phyloP scores from a whole-genome alignment of 169 alveolate species.

The Plasmodium sp. region DNA sequence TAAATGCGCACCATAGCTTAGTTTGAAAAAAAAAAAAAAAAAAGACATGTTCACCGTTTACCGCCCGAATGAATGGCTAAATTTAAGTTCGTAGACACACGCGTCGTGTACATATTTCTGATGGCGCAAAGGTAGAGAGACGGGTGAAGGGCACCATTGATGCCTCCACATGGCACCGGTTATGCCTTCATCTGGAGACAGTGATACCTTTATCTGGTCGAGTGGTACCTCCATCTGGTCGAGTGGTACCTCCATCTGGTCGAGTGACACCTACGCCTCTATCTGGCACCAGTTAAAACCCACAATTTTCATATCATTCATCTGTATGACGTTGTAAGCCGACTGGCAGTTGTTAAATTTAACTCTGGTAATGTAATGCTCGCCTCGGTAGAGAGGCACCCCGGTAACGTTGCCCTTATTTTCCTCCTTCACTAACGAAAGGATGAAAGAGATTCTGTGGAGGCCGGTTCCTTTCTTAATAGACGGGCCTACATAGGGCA shows the following conservation, averaged over 20 bases:
- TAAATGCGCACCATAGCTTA: background rate
- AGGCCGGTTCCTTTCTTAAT: conserved; percentile 69
- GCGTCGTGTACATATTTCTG: background rate
- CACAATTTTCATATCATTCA: conserved; percentile 62
- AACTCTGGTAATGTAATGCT: conserved; percentile 48
- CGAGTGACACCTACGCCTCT: background rate
- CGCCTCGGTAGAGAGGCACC: conserved; percentile 65
- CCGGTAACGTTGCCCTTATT: conserved; percentile 36
- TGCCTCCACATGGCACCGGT: too few relatives aligned
- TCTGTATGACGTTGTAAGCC: conserved; percentile 31
- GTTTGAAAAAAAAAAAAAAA: too few relatives aligned
- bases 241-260: too few relatives aligned
- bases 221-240: too few relatives aligned
- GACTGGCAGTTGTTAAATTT: conserved; percentile 54
- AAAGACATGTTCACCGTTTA: background rate
- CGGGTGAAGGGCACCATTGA: background rate
- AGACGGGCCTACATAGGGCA: conserved; percentile 71
- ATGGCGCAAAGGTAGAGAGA: background rate
- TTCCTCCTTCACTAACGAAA: conserved; percentile 58
- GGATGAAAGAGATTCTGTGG: conserved; percentile 60
- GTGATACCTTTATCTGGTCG: background rate
- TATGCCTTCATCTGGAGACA: conserved; percentile 64
- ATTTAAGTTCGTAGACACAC: background rate
- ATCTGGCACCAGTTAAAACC: conserved; percentile 71
- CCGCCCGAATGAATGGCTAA: background rate